Base-by-base conservation (phyloP, 169 alveolate species). In the Pseudocohnilembus persalinus region DNA sequence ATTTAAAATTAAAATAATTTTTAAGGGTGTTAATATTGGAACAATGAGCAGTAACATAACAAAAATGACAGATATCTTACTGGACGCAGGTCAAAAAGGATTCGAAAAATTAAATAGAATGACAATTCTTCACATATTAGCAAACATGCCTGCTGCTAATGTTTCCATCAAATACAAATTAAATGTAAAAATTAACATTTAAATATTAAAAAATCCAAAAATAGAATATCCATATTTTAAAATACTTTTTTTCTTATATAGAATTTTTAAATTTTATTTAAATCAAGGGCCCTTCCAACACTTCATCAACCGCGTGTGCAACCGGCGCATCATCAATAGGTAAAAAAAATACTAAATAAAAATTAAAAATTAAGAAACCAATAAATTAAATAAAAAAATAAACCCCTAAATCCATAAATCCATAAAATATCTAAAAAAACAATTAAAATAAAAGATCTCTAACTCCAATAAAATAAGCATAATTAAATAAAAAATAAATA, bases 271-370 rank as follows among this genome's bases (percentile, higher is more conserved):
- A 27, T 77, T 31, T 31, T 77, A 25, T 20, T 31, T 29, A 33
- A 28, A 29, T 77, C 31, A 77, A 78, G 35, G 90, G 90, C 20
- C 90, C 90, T 24, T 80, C 87, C 16, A 64, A 76, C 0, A 80
- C 90, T 4, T 86, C 90, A 6, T 83, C 88, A 0, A 85, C 93
- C 0, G 98, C 97, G 4, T 92, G 97, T 88, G 97, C 97, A 35
- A 91, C 97, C 25, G 95, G 97, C 25, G 94, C 94, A 0, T 88
- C 92, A 64, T 96, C 98, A 24, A 93, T 94, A 26, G 97, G 68
- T 49, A 49, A n/a, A n/a, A n/a, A n/a, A n/a, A n/a, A n/a, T n/a
- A n/a, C n/a, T n/a, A n/a, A n/a, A n/a, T n/a, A n/a, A n/a, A n/a
- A n/a, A n/a, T n/a, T n/a, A n/a, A n/a, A n/a, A n/a, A n/a, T n/a